Evolutionary conservation across 2,329 filamentous ascomycete genomes (phyloP).

Genomic region (Didymosphaeria variabile): DNA sequence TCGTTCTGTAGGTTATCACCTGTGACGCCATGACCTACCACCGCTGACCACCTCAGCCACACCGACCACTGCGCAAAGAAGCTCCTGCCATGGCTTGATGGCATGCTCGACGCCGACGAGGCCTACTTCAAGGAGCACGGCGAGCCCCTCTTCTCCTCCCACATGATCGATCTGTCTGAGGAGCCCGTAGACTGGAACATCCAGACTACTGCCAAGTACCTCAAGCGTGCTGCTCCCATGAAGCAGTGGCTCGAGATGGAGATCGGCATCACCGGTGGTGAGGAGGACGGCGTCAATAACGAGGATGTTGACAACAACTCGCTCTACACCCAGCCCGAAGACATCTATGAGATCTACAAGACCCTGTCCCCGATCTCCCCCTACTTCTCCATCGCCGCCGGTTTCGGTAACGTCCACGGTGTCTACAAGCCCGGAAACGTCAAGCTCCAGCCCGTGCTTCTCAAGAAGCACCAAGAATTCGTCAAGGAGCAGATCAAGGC

Average conservation of each 20-base stretch:
- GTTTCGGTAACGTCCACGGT: constrained; percentile 98
- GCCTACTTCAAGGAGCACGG: constrained; percentile 91
- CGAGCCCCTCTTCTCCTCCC: constrained; percentile 91
- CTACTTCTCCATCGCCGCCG: constrained; percentile 98
- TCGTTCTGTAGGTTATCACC: constrained; percentile 62
- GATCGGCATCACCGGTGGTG: constrained; percentile 84
- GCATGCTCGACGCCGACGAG: constrained; percentile 84
- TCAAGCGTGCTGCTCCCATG: constrained; percentile 93
- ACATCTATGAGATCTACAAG: constrained; percentile 70
- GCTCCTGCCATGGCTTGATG: constrained; percentile 94
- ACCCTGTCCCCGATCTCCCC: constrained; percentile 82
- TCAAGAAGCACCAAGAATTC: constrained; percentile 94
- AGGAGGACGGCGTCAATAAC: constrained; percentile 99
- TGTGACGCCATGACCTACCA: not conserved
- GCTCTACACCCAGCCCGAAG: constrained; percentile 91
- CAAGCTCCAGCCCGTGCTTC: constrained; percentile 93
- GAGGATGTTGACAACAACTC: constrained; percentile 95
- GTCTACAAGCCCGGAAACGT: constrained; percentile 99
- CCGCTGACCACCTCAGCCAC: constrained; percentile 60
- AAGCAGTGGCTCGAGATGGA: constrained; percentile 99
- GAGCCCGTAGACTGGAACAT: constrained; percentile 90
- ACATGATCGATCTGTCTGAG: constrained; percentile 97
- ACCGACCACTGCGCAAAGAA: constrained; percentile 99
- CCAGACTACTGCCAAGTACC: constrained; percentile 88
- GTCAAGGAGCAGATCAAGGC: constrained; percentile 81